phyloP scores from a whole-genome alignment of 768 basidiomycete genomes.

The Leccinellum albellum region DNA sequence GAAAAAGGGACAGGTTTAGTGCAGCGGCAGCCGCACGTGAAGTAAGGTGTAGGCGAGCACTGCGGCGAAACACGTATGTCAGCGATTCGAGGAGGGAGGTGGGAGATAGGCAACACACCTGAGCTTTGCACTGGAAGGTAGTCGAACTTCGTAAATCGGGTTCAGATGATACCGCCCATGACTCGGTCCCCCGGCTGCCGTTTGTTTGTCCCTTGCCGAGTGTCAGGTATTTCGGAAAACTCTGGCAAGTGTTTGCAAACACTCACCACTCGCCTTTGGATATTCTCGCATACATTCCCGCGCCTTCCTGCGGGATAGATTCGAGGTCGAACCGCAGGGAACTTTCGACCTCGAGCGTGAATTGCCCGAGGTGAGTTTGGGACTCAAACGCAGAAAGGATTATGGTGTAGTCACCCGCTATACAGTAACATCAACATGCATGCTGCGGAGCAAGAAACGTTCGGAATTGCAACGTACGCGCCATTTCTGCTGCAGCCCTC shows the following conservation, averaged over 20 bases:
- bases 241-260: not conserved
- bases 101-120: conserved; percentile 44
- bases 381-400: conserved; percentile 86
- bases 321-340: conserved; percentile 57
- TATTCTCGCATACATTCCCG: conserved; percentile 79
- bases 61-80: conserved; percentile 24
- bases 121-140: conserved; percentile 51
- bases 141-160: conserved; percentile 61
- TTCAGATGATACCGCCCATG: conserved; percentile 63
- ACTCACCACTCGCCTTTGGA: conserved; percentile 73
- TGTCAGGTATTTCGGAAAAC: not conserved
- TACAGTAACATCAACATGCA: not conserved
- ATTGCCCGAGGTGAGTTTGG: conserved; percentile 55
- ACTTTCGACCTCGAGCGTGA: conserved; percentile 61
- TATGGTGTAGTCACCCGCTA: conserved; percentile 71
- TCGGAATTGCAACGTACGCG: conserved; percentile 40
- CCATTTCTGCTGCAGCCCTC: conserved; percentile 45
- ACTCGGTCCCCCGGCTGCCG: conserved; percentile 68
- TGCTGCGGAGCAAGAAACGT: not conserved
- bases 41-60: conserved; percentile 66
- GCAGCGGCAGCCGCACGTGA: conserved; percentile 40
- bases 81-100: conserved; percentile 26
- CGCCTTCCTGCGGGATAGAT: conserved; percentile 78
- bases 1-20: conserved; percentile 61
- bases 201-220: conserved; percentile 46